Conservation (phyloP, 495 filamentous ascomycete genomes). For the Tuber magnatum region DNA sequence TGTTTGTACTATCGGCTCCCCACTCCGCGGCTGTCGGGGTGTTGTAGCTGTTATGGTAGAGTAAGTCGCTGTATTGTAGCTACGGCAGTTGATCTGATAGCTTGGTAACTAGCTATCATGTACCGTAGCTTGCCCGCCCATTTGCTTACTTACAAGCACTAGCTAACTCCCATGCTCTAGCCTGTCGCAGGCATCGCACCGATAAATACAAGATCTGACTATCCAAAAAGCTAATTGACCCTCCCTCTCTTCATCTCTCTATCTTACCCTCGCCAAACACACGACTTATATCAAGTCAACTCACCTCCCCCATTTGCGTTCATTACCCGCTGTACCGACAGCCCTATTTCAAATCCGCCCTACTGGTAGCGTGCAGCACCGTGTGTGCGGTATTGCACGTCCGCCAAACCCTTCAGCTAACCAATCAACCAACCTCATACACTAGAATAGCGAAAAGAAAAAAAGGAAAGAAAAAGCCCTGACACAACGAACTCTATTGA, state of each 20-base stretch:
- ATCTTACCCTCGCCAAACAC: neutral
- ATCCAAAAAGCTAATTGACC: neutral
- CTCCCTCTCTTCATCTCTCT: neutral
- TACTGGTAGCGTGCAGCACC: neutral
- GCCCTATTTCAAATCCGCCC: neutral
- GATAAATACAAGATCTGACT: neutral
- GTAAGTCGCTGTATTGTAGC: neutral
- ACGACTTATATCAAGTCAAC: neutral
- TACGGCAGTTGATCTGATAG: slow-evolving; percentile 2
- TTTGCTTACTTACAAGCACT: neutral
- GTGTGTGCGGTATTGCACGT: neutral
- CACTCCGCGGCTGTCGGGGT: neutral
- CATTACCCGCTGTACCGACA: neutral
- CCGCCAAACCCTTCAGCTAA: neutral
- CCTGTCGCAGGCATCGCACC: neutral
- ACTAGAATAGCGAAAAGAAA: neutral
- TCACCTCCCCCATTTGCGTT: neutral
- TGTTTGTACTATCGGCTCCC: neutral
- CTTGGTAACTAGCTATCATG: neutral
- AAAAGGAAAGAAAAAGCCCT: neutral
- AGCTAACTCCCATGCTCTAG: neutral
- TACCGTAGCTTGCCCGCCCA: neutral
- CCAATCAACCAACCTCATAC: neutral
- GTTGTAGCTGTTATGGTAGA: neutral
- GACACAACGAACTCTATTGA: neutral